Base-by-base conservation (phyloP, 2,329 filamentous ascomycete genomes). In the Reticulascus tulasneorum region DNA sequence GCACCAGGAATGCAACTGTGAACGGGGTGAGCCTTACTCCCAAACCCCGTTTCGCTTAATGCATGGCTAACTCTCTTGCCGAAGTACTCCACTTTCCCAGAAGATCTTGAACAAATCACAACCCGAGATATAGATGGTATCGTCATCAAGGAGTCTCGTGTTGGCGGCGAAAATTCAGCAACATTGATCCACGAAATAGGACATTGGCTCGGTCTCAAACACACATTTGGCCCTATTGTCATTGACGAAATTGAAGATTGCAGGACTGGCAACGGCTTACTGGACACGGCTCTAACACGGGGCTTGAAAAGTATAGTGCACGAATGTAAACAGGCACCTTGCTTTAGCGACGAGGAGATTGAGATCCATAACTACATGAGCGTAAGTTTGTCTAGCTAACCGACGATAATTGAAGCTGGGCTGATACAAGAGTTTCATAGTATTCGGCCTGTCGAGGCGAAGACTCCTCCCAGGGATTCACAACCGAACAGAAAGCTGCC, bases 121-220 rank as follows among this genome's bases (percentile, higher is more conserved):
- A n/a, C n/a, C n/a, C n/a, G n/a, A n/a, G 22, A 29, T 4, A 15
- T 21, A 17, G 40, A 42, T 23, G 37, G 40, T 16, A 40, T 42
- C 19, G 40, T 42, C 4, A 33, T 42, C 15, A 29, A 36, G 19
- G 31, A 35, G 23, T 27, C 27, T 9, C 37, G 33, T n/a, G 40
- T 42, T 13, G 37, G 40, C 20, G 40, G 40, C 15, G 39, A 28
- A n/a, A 26, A 40, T 9, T 22, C 37, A 4, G 51, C 46, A 29
- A 57, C 54, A 16, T 47, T 54, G 3, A 37, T 55, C 6, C 57
- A 60, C 36, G 57, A 45, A 16, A 36, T 45, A 12, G 42, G 44
- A 9, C 44, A 45, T 24, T 47, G 44, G 44, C 31, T 47, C 8
- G 44, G 44, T 5, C 25, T 47, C 9, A 30, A 32, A n/a, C 44